Base-by-base conservation (phyloP, 805 yeast genomes). In the Schizosaccharomyces cryophilus region DNA sequence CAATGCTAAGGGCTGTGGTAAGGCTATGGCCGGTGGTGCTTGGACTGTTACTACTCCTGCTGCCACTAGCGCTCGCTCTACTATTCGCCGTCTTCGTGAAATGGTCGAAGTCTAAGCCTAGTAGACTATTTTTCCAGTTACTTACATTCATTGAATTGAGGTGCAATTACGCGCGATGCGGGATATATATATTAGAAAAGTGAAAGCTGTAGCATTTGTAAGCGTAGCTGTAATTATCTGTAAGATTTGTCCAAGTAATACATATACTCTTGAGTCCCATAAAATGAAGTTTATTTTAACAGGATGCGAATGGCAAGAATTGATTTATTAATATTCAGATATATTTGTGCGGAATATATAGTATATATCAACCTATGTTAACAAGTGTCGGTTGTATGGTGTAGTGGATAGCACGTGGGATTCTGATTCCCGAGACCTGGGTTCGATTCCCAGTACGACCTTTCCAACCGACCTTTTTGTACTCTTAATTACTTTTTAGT, bases 21-120 rank as follows among this genome's bases (percentile, higher is more conserved):
- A 87, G 85, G 85, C 95, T 70, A 87, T 93, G 74, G 99, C 99
- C 72, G 99, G 99, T 77, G 99, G 99, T 83, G 99, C 99, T 78
- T 93, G 93, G 89, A 82, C 96, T 73, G 89, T 93, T 70, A 84
- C 95, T 65, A 93, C 99, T 72, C 93, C 99, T 74, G 96, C 98
- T 77, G 99, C 98, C 75, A 95, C 96, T 78, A 93, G 98, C 72
- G 96, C 89, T 78, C 89, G 99, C 85, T 93, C 98, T 67, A 90
- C 98, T 78, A 93, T 93, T 82, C 90, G 98, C 84, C 95, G 99
- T 85, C 87, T 93, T 79, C 88, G 99, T 84, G 99, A 93, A 76
- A 76, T 94, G 82, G 96, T 95, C 79, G 98, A 93, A 82, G 98
- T 95, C 76, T 93, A 89, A 86, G 56, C 7, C 7, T 11, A 6